Conservation (phyloP, 257 asterid genomes). For the Ballota nigra region DNA sequence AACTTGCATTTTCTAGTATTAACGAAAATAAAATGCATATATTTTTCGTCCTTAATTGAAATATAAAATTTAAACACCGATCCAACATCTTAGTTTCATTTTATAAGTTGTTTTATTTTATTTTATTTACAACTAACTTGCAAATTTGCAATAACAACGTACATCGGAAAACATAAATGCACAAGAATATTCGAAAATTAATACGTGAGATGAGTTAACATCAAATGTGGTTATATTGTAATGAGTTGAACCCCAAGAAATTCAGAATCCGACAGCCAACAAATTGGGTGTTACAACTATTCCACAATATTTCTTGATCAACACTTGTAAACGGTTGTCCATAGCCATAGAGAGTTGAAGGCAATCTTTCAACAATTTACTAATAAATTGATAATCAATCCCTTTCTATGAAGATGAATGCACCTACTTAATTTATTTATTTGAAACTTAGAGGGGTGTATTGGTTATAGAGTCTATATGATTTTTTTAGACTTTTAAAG, state of each 20-base stretch:
- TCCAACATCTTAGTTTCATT: background rate
- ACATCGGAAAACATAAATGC: background rate
- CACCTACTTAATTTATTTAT: background rate
- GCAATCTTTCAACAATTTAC: slow-evolving; percentile 22
- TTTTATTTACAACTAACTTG: background rate
- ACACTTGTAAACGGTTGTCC: slow-evolving; percentile 17
- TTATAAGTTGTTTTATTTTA: too few species aligned
- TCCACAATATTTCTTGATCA: too few species aligned
- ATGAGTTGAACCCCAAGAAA: slow-evolving; percentile 2
- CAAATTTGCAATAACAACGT: background rate
- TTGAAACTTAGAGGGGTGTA: too few species aligned
- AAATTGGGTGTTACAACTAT: slow-evolving; percentile 24
- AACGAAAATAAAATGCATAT: background rate
- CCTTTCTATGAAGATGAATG: slow-evolving; percentile 9
- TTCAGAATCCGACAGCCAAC: slow-evolving; percentile 41
- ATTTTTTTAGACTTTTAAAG: too few species aligned
- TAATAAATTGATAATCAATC: slow-evolving; percentile 23
- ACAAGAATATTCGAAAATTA: background rate
- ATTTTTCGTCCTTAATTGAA: background rate
- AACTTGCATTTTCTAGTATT: background rate
- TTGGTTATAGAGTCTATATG: too few species aligned
- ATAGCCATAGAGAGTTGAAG: slow-evolving; percentile 5
- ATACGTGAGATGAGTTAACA: background rate
- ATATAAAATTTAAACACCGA: background rate
- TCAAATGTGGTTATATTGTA: background rate